A percentile compares a stretch with the other conserved stretches of the same genome.
These are phyloP conservation scores for Paralagenidium karlingii DNA, from an alignment of 352 stramenopile genomes.

Conservation along the genomic window DNA sequence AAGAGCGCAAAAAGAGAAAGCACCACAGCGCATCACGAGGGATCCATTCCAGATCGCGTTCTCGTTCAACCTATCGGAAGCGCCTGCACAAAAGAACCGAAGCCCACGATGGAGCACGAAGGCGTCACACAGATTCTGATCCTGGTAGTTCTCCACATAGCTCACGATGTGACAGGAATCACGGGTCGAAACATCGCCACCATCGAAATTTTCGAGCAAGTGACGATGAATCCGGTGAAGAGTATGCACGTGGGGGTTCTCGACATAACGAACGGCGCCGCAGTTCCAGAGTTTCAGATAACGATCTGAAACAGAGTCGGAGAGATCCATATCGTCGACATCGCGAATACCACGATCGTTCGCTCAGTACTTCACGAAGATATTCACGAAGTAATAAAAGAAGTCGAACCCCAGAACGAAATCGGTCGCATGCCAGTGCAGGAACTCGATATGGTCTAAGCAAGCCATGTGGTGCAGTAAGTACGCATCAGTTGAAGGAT, in stretches of 20 bases:
- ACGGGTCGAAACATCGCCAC: neutral
- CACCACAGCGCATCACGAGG: neutral
- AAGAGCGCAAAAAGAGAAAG: neutral
- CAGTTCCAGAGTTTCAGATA: no score
- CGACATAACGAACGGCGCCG: no score
- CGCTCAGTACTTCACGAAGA: neutral
- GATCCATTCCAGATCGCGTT: neutral
- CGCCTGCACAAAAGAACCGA: neutral
- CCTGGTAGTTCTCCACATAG: constrained; percentile 6
- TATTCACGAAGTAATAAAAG: neutral
- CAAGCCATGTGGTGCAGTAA: constrained; percentile 21
- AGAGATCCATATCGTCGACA: no score
- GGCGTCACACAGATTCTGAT: constrained; percentile 1
- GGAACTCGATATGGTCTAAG: constrained; percentile 16
- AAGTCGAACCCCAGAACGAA: neutral
- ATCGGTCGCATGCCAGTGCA: constrained; percentile 4
- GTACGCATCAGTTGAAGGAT: constrained; percentile 7
- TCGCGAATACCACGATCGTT: no score
- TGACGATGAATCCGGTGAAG: no score
- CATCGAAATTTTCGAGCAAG: no score
- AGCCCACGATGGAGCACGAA: neutral
- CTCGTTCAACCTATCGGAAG: no score
- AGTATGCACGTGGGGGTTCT: no score
- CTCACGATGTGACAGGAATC: constrained; percentile 2
- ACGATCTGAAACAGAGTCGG: no score